phyloP scores from a whole-genome alignment of 345 rosid species.

The Citrus australasica region DNA sequence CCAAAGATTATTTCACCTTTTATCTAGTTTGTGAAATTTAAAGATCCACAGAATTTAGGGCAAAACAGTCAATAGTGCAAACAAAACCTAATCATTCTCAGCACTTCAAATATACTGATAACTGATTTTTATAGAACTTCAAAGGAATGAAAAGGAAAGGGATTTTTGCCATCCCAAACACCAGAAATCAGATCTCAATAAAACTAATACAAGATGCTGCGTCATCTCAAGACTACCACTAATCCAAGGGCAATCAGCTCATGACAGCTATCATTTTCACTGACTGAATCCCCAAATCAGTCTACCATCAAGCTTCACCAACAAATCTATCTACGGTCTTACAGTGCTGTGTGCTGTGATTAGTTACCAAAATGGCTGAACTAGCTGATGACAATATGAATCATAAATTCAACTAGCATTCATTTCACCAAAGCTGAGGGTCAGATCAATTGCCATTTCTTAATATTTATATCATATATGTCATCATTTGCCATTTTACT shows the following conservation, averaged over 20 bases:
- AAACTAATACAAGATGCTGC: background rate
- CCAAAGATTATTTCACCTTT: background rate
- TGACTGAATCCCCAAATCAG: background rate
- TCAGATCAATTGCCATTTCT: background rate
- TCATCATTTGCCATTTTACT: background rate
- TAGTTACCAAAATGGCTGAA: background rate
- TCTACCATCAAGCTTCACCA: background rate
- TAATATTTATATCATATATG: background rate
- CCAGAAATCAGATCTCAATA: background rate
- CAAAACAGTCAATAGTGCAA: background rate
- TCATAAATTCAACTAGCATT: background rate
- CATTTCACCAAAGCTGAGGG: background rate
- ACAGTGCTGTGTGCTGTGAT: background rate
- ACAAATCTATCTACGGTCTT: background rate
- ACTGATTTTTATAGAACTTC: background rate
- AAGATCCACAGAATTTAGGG: background rate
- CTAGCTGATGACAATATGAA: background rate
- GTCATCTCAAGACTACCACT: background rate
- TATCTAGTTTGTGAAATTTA: background rate
- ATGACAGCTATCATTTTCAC: background rate
- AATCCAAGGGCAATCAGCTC: background rate
- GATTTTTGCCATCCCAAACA: background rate
- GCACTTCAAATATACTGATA: background rate
- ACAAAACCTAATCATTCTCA: background rate
- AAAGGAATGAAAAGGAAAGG: background rate